Percentiles rank a stretch among this genome's conserved stretches.
Evolutionary conservation across 768 basidiomycete species (phyloP).

Genomic region (Clitopilus hobsonii): DNA sequence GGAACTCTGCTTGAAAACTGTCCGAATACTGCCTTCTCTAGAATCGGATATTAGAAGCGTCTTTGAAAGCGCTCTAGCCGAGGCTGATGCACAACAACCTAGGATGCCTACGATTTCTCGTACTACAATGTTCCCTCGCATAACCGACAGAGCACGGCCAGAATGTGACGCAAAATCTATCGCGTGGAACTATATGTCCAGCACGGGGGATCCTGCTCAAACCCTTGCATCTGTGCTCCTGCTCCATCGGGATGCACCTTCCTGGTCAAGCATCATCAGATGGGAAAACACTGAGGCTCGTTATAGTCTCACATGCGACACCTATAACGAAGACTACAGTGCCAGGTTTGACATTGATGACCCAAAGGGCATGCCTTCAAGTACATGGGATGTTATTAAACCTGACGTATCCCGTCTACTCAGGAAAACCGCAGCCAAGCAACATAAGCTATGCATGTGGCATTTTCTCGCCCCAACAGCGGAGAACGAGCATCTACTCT

Average conservation of each 20-base stretch:
- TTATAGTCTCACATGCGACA: background rate
- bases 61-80: background rate
- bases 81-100: background rate
- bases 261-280: constrained; percentile 6
- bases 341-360: background rate
- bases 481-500: background rate
- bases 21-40: background rate
- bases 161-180: constrained; percentile 5
- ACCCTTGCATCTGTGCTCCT: constrained; percentile 7
- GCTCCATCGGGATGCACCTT: constrained; percentile 4
- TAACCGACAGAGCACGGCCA: background rate
- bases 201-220: background rate
- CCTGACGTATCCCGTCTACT: background rate
- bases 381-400: constrained; percentile 6
- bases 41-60: background rate
- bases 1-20: background rate
- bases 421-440: background rate
- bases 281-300: background rate
- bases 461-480: background rate
- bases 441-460: background rate
- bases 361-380: background rate
- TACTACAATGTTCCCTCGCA: background rate
- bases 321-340: constrained; percentile 2
- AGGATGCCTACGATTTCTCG: background rate
- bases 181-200: constrained; percentile 1